Conservation (phyloP, 805 yeast genomes). For the Candida ovalis region DNA sequence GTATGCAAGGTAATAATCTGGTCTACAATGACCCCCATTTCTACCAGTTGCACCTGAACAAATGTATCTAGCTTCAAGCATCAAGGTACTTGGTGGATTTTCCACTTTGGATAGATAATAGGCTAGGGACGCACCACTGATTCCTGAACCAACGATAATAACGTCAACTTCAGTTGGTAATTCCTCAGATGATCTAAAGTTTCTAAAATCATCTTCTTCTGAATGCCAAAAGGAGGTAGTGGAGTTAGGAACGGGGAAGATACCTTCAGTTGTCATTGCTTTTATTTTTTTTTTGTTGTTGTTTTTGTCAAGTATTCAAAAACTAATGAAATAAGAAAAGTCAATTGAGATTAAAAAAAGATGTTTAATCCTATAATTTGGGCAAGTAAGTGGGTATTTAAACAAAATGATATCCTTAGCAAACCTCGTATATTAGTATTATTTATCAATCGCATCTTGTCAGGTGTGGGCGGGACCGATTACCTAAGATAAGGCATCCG, state of each 20-base stretch:
- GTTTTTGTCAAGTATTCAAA: neutral
- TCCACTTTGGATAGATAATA: constrained; percentile 28
- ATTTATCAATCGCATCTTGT: too few relatives aligned
- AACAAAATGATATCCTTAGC: too few relatives aligned
- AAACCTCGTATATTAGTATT: too few relatives aligned
- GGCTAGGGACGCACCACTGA: constrained; percentile 40
- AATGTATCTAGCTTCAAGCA: constrained; percentile 41
- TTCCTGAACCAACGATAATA: constrained; percentile 42
- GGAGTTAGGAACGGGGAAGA: constrained; percentile 18
- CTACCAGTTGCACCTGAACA: constrained; percentile 43
- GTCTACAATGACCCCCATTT: constrained; percentile 48
- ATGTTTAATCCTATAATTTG: too few relatives aligned
- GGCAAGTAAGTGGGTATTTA: too few relatives aligned
- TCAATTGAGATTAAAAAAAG: too few relatives aligned
- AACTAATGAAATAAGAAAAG: neutral
- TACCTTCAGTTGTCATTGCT: neutral
- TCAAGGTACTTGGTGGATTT: constrained; percentile 11
- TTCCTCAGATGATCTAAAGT: constrained; percentile 12
- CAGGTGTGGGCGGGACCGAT: too few relatives aligned
- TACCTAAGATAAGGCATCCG: too few relatives aligned
- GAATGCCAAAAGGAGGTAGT: constrained; percentile 24
- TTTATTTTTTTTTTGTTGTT: neutral
- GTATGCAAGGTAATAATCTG: constrained; percentile 24
- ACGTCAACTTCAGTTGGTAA: constrained; percentile 38
- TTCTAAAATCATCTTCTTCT: constrained; percentile 16